Conservation (phyloP, 2,329 filamentous ascomycete species). For the Exophiala alcalophila region DNA sequence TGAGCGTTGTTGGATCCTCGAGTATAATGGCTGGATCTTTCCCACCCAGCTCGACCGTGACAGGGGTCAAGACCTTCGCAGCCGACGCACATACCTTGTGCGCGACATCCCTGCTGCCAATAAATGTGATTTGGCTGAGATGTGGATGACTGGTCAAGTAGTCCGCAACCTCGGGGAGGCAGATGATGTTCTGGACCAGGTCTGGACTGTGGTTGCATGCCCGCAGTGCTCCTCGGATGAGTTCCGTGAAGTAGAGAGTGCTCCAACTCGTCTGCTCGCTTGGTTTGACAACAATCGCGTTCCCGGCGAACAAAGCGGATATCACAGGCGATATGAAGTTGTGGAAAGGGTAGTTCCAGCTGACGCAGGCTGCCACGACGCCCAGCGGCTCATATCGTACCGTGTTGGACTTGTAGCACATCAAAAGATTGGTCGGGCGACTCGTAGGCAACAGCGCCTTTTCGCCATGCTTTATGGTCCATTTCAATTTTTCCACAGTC, state of each 20-base stretch:
- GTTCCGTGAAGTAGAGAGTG: constrained; percentile 72
- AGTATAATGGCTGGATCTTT: constrained; percentile 91
- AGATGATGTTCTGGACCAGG: constrained; percentile 79
- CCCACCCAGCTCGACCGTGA: constrained; percentile 87
- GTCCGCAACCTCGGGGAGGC: constrained; percentile 79
- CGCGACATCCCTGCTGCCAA: constrained; percentile 82
- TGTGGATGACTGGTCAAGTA: constrained; percentile 80
- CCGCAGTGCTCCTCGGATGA: constrained; percentile 73
- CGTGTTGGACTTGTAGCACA: constrained; percentile 92
- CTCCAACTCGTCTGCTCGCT: constrained; percentile 97
- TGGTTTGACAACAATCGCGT: constrained; percentile 87
- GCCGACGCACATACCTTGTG: constrained; percentile 84
- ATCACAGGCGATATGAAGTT: constrained; percentile 91
- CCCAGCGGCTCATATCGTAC: constrained; percentile 90
- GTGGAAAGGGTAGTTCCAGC: constrained; percentile 97
- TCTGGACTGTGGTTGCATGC: constrained; percentile 79
- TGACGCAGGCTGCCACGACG: constrained; percentile 86
- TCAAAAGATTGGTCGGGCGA: constrained; percentile 83
- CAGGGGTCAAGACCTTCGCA: constrained; percentile 78
- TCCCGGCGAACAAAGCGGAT: constrained; percentile 84
- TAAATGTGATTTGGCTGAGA: constrained; percentile 91
- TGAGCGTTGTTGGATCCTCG: constrained; percentile 63
- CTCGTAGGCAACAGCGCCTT: constrained; percentile 67
- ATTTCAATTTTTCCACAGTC: constrained; percentile 88
- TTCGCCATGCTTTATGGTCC: constrained; percentile 90